Evolutionary conservation across 768 basidiomycete species (phyloP).

Genomic region (Boletus rubropictus): DNA sequence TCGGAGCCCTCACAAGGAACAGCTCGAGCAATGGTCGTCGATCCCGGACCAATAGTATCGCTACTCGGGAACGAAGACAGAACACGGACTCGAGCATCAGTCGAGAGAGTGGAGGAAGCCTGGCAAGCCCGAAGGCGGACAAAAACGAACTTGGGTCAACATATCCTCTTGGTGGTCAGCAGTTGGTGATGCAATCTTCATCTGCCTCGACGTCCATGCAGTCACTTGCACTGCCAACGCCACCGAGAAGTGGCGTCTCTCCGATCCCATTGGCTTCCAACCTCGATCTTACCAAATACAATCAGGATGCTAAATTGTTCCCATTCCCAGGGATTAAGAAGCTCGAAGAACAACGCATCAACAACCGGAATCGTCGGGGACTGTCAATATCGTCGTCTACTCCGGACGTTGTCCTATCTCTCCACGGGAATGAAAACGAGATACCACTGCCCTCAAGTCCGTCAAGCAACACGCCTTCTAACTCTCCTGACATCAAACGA

Average conservation of each 20-base stretch:
- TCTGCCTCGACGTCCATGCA: constrained; percentile 61
- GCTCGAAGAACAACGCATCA: constrained; percentile 62
- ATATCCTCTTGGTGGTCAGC: constrained; percentile 44
- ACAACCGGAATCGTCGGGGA: constrained; percentile 49
- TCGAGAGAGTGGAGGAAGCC: constrained; percentile 70
- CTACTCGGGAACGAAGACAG: constrained; percentile 58
- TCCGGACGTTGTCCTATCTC: constrained; percentile 42
- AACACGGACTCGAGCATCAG: constrained; percentile 69
- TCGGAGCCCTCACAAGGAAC: constrained; percentile 58
- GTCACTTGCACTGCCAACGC: constrained; percentile 52
- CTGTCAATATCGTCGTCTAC: constrained; percentile 45
- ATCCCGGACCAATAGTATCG: constrained; percentile 74
- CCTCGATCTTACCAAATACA: constrained; percentile 67
- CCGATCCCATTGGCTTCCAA: constrained; percentile 74
- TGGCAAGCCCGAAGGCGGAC: constrained; percentile 57
- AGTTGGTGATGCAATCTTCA: constrained; percentile 52
- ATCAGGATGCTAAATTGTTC: constrained; percentile 65
- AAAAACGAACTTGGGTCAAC: constrained; percentile 38
- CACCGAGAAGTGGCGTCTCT: constrained; percentile 56
- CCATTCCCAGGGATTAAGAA: constrained; percentile 86
- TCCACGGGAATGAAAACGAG: constrained; percentile 41
- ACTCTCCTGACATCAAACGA: constrained; percentile 45
- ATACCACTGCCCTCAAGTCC: constrained; percentile 42
- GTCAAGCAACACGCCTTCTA: constrained; percentile 45
- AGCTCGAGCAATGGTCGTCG: constrained; percentile 65